Base-by-base conservation (phyloP, 805 yeast genomes). In the Sugiyamaella chiloensis region DNA sequence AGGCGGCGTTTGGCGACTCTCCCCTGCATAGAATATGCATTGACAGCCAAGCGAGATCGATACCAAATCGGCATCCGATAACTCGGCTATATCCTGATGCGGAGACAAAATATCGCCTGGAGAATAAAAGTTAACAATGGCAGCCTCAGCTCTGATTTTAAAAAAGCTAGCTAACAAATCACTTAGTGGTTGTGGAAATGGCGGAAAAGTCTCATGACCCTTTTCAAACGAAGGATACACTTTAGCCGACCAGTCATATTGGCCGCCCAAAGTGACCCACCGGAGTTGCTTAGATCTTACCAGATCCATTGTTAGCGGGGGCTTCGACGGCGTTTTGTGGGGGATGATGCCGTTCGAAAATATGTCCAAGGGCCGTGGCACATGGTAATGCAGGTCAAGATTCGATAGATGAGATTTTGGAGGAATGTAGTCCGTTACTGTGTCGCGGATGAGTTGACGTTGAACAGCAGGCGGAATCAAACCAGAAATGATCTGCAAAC, bases 211-310 rank as follows among this genome's bases (percentile, higher is more conserved):
- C 1, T 48, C 52, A 5, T 60, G 30, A 8, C 64, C 64, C 4
- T 56, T 61, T 17, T 50, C 55, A 48, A 66, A 68, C 1, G 71
- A 54, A 1, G 75, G 75, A 48, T 71, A 71, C 35, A 50, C 62
- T 42, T 72, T 71, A 16, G 60, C 54, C 1, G 75, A 70, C 75
- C 75, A 71, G 52, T 71, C 60, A 52, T 71, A 71, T 51, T 71
- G 75, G 8, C 75, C 76, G 2, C 75, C 75, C 6, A 71, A 63
- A 0, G 75, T 71, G 24, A 70, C 66, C 75, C 75, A 71, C n/a
- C 75, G 61, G n/a, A 71, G 58, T 43, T 65, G 62, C 29, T 55
- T 57, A 12, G 44, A 42, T 9, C 62, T 50, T 19, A 63, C 46
- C 31, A 48, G 50, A 6, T 42, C 47, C 23, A 40, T 34, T 1